Evolutionary conservation across 345 rosid species (phyloP).

Genomic region (Brassica incana): DNA sequence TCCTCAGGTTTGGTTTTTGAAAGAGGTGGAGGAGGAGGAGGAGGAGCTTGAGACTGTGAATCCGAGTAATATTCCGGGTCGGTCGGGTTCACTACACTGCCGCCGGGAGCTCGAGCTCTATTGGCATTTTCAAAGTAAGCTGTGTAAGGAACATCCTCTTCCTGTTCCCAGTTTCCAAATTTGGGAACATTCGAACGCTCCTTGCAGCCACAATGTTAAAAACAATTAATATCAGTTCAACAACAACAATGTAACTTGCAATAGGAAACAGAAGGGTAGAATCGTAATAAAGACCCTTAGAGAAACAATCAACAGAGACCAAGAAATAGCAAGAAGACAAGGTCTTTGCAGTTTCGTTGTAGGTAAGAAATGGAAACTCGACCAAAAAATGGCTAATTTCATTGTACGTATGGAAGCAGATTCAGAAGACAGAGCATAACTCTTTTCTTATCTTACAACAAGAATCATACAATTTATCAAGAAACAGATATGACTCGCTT

Average conservation of each 20-base stretch:
- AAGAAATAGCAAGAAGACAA: not conserved
- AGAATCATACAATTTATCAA: constrained; percentile 3
- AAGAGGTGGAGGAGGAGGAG: constrained; percentile 7
- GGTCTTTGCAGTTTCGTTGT: constrained; percentile 9
- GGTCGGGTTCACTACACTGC: constrained; percentile 62
- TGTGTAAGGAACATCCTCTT: constrained; percentile 81
- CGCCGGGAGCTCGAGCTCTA: constrained; percentile 55
- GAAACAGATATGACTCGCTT: not conserved
- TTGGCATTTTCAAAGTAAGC: constrained; percentile 83
- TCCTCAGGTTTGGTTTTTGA: constrained; percentile 44
- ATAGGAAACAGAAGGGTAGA: not conserved
- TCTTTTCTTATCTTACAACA: constrained; percentile 8
- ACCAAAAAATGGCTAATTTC: not conserved
- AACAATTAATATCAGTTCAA: constrained; percentile 26
- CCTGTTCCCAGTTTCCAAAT: constrained; percentile 90
- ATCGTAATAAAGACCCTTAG: not conserved
- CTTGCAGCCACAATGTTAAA: constrained; percentile 39
- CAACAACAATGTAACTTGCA: not conserved
- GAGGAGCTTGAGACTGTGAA: constrained; percentile 37
- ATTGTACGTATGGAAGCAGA: not conserved
- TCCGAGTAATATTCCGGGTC: constrained; percentile 68
- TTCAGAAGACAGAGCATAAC: not conserved
- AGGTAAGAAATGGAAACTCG: constrained; percentile 4
- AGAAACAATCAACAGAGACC: not conserved
- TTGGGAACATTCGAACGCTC: constrained; percentile 73